Conservation (phyloP, 371 early-diverging fungal genomes). For the Dinochytrium kinnereticum region DNA sequence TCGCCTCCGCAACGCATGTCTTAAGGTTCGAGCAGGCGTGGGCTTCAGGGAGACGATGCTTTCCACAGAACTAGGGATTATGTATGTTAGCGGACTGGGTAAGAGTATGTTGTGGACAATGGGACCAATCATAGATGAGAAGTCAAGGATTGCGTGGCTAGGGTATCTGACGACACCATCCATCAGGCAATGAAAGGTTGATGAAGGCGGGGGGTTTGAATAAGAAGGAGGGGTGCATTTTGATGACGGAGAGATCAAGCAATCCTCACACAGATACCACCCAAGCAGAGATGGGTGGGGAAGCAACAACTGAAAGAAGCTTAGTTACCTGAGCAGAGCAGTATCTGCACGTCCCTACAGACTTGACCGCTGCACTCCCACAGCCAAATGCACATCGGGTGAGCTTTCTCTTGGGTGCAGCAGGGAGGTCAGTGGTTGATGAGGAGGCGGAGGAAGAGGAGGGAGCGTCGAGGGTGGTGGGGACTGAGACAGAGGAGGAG, state of each 20-base stretch:
- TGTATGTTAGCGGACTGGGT: not conserved
- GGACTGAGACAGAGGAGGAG: constrained; percentile 1
- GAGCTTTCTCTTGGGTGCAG: constrained; percentile 24
- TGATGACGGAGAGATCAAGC: no score
- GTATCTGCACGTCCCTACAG: constrained; percentile 47
- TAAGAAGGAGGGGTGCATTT: constrained; percentile 19
- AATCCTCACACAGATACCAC: no score
- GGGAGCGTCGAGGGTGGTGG: constrained; percentile 8
- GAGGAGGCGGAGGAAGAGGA: constrained; percentile 7
- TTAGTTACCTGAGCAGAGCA: constrained; percentile 23
- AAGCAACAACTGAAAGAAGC: not conserved
- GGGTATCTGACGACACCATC: not conserved
- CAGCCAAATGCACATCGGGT: constrained; percentile 35
- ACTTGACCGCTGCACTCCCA: constrained; percentile 43
- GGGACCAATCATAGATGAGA: not conserved
- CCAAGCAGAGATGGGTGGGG: not conserved
- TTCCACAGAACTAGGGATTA: constrained; percentile 54
- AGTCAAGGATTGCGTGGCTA: not conserved
- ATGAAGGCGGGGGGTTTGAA: constrained; percentile 45
- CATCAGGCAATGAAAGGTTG: not conserved
- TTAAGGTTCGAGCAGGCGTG: constrained; percentile 68
- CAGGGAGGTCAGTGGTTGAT: constrained; percentile 13
- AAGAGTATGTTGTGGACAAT: not conserved
- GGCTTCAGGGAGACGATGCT: constrained; percentile 73
- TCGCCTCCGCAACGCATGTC: constrained; percentile 59